phyloP scores from a whole-genome alignment of 495 filamentous ascomycete species.

The Penicillium cinerascens region DNA sequence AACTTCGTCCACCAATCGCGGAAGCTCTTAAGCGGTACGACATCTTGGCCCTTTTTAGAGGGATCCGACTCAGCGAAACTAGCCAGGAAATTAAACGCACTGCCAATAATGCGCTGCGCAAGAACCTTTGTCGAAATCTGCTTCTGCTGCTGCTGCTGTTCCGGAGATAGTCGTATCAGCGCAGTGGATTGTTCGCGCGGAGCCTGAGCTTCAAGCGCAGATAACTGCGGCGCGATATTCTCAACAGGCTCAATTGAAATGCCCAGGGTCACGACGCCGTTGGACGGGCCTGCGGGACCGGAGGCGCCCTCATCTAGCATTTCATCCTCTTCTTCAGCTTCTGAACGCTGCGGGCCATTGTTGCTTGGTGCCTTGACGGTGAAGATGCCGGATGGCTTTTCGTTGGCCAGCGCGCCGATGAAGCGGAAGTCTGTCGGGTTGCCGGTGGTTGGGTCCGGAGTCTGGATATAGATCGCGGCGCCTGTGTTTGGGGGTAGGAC shows the following conservation, averaged over 20 bases:
- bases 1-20: constrained; percentile 98
- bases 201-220: constrained; percentile 46
- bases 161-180: constrained; percentile 25
- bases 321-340: constrained; percentile 36
- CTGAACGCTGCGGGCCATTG: constrained; percentile 19
- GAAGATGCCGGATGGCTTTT: constrained; percentile 89
- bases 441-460: constrained; percentile 43
- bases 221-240: constrained; percentile 66
- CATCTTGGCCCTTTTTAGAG: constrained; percentile 59
- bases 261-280: constrained; percentile 62
- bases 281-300: constrained; percentile 7
- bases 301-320: constrained; percentile 42
- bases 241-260: constrained; percentile 75
- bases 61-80: constrained; percentile 65
- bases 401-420: constrained; percentile 81
- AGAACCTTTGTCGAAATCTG: constrained; percentile 64
- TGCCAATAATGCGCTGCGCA: constrained; percentile 89
- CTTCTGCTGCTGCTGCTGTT: constrained; percentile 31
- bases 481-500: constrained; percentile 70
- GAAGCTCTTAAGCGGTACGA: constrained; percentile 86
- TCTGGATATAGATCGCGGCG: constrained; percentile 83
- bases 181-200: constrained; percentile 27
- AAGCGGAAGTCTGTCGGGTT: constrained; percentile 62
- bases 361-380: constrained; percentile 44
- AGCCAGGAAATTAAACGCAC: constrained; percentile 95